Evolutionary conservation across 345 rosid species (phyloP), one percentile per base, ranked within the genome.

Genomic region (Carallia pectinifolia): DNA sequence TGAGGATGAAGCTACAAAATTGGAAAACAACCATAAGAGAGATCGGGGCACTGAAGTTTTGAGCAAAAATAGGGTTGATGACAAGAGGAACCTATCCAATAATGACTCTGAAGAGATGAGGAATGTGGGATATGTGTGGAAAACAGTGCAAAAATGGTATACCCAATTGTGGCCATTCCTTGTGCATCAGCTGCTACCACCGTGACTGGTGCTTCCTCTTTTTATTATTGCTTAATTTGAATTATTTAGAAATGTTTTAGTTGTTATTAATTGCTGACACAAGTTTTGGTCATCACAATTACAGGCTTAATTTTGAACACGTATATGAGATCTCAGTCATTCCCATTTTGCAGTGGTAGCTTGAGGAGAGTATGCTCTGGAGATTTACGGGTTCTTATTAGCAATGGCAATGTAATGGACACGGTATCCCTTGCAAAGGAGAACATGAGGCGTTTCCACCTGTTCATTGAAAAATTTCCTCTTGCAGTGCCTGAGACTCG

Each of bases 121-220:
- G 92, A 89, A 68, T 89, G 92, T 56, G 90, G 85, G 59, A 89
- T 87, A 67, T 87, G 95, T 81, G 83, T 89, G 92, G 95, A 89
- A 68, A 81, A 71, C 65, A 65, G 78, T 60, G 75, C 79, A 6
- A 83, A 77, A 77, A 79, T 82, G 80, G 82, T 79, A 6, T 89
- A 56, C 95, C 92, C 6, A 80, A 71, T 67, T 87, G 95, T 17
- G 85, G 86, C 44, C 95, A 89, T 29, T 84, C 85, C 68, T 65
- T 87, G 71, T 89, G 89, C 82, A 76, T 83, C 17, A 77, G 58
- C 73, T 87, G 95, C 84, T 89, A 81, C 81, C 84, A 81, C 81
- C 84, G 76, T 17, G 86, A 87, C 62, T 89, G 91, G 95, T 89
- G 79, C 44, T 27, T 55, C 9, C 53, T 27, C 17, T 56, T 58